Conservation (phyloP, 2,329 filamentous ascomycete species). For the Claviceps sp. region DNA sequence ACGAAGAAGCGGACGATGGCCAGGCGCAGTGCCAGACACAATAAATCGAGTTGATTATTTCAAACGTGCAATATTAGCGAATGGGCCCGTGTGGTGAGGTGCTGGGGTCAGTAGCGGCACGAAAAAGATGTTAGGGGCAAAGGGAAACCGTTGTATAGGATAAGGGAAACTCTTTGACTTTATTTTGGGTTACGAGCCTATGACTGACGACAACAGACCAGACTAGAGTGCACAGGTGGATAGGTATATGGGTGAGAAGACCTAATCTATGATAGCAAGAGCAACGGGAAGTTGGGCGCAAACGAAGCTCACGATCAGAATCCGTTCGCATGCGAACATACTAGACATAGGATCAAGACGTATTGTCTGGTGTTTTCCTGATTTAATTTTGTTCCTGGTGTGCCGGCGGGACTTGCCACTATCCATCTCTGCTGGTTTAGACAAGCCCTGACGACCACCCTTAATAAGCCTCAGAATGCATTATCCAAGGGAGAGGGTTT, state of each 20-base stretch:
- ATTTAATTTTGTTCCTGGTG: too few species aligned
- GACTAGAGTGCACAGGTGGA: background rate
- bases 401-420: too few species aligned
- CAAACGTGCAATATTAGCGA: background rate
- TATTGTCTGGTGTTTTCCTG: background rate
- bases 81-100: background rate
- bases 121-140: background rate
- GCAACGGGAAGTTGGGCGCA: background rate
- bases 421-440: too few species aligned
- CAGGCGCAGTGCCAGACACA: conserved; percentile 61
- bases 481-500: too few species aligned
- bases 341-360: background rate
- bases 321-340: background rate
- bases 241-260: background rate
- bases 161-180: background rate
- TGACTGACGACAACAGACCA: conserved; percentile 5
- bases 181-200: background rate
- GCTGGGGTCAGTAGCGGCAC: background rate
- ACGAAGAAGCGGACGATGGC: conserved; percentile 55
- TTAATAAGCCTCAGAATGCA: too few species aligned
- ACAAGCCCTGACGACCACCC: too few species aligned
- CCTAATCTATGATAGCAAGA: background rate
- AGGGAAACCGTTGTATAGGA: background rate
- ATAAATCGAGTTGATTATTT: conserved; percentile 26
- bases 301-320: background rate